Evolutionary conservation across 306 rosid species (phyloP).

Genomic region (Medicago truncatula): MtrunA17r5.0-ANR NC_053043.1:12042501-12043000

Average conservation of each 20-base stretch:
- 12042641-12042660: slow-evolving; percentile 32
- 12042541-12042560: not conserved
- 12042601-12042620: not conserved
- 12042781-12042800: not conserved
- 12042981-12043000: too few relatives aligned
- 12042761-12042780: slow-evolving; percentile 23
- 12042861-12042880: too few relatives aligned
- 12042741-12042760: slow-evolving; percentile 41
- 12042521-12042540: not conserved
- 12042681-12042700: slow-evolving; percentile 53
- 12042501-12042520: not conserved
- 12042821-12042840: too few relatives aligned
- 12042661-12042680: slow-evolving; percentile 53
- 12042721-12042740: slow-evolving; percentile 38
- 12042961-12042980: too few relatives aligned
- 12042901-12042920: too few relatives aligned
- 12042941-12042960: too few relatives aligned
- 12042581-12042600: not conserved
- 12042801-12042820: too few relatives aligned
- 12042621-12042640: not conserved
- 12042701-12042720: slow-evolving; percentile 45
- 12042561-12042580: not conserved
- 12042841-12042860: too few relatives aligned
- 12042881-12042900: too few relatives aligned
- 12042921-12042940: too few relatives aligned